Percentiles rank a stretch among this genome's conserved stretches.
These are phyloP conservation scores for Ascocoryne sarcoides DNA, from an alignment of 2,329 filamentous ascomycete species.

Conservation along the genomic window DNA sequence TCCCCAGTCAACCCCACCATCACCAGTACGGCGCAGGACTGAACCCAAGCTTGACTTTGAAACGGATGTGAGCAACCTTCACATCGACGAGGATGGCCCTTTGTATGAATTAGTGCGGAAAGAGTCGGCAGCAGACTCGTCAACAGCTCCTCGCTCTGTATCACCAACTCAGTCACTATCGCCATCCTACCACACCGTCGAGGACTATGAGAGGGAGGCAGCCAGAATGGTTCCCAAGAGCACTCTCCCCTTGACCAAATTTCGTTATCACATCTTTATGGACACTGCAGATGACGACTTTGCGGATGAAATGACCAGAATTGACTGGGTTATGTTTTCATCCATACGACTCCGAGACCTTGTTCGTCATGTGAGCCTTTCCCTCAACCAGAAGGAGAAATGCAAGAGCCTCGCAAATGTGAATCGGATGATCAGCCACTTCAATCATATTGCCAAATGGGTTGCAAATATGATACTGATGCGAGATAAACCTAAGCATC, in stretches of 20 bases:
- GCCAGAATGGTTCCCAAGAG: conserved; percentile 61
- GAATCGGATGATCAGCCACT: conserved; percentile 88
- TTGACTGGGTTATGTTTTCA: conserved; percentile 98
- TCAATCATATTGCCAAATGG: conserved; percentile 78
- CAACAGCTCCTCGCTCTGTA: conserved; percentile 14
- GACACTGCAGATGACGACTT: conserved; percentile 75
- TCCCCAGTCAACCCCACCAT: conserved; percentile 16
- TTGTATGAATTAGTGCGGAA: conserved; percentile 19
- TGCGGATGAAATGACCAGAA: conserved; percentile 83
- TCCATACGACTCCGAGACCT: conserved; percentile 89
- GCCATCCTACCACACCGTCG: conserved; percentile 51
- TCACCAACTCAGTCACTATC: conserved; percentile 20
- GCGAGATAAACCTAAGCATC: conserved; percentile 91
- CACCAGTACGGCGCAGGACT: conserved; percentile 14
- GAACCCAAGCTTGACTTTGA: conserved; percentile 13
- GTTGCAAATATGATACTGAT: conserved; percentile 78
- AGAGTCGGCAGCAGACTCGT: conserved; percentile 19
- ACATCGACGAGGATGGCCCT: conserved; percentile 15
- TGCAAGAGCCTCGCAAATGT: conserved; percentile 76
- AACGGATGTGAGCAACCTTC: conserved; percentile 13
- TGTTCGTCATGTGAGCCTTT: conserved; percentile 79
- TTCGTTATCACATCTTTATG: conserved; percentile 87
- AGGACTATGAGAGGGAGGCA: conserved; percentile 75
- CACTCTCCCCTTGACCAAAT: conserved; percentile 65
- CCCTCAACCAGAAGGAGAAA: conserved; percentile 60